Conservation (phyloP, 2,329 filamentous ascomycete species). For the Ambrosiella beaveri region DNA sequence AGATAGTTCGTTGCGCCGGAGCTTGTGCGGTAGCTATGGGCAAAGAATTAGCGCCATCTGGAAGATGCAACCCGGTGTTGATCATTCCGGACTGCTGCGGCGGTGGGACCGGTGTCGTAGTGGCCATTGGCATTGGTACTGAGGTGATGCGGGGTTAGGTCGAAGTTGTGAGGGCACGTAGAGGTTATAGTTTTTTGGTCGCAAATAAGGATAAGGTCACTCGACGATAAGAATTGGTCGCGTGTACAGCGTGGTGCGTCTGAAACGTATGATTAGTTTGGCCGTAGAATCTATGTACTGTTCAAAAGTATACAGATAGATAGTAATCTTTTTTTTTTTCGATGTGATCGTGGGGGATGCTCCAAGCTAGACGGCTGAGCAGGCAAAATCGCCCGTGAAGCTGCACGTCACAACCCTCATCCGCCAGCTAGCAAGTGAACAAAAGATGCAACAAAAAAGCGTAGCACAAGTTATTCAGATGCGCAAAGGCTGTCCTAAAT, state of each 20-base stretch:
- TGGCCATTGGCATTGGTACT: slow-evolving; percentile 8
- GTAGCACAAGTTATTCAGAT: neutral
- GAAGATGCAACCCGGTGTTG: slow-evolving; percentile 13
- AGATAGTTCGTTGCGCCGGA: slow-evolving; percentile 9
- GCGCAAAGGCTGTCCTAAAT: neutral
- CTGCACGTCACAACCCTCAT: slow-evolving; percentile 22
- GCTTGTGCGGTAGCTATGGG: slow-evolving; percentile 14
- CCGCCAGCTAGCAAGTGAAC: slow-evolving; percentile 16
- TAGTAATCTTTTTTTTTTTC: too few species aligned
- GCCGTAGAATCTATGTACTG: too few species aligned
- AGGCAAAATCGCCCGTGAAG: slow-evolving; percentile 34
- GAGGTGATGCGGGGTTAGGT: neutral
- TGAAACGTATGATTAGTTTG: too few species aligned
- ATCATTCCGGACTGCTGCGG: slow-evolving; percentile 10
- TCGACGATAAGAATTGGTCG: too few species aligned
- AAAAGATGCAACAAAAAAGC: slow-evolving; percentile 22
- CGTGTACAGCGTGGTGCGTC: too few species aligned
- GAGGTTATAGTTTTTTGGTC: neutral
- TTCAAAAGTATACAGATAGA: too few species aligned
- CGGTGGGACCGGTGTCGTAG: slow-evolving; percentile 9
- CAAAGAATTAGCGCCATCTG: slow-evolving; percentile 13
- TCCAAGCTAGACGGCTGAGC: slow-evolving; percentile 18
- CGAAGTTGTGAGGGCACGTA: neutral
- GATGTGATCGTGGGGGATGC: neutral
- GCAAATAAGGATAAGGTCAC: too few species aligned